Percentiles rank a stretch among this genome's conserved stretches.
Conservation (phyloP, 2,329 filamentous ascomycete species). For the Pseudogymnoascus verrucosus region DNA sequence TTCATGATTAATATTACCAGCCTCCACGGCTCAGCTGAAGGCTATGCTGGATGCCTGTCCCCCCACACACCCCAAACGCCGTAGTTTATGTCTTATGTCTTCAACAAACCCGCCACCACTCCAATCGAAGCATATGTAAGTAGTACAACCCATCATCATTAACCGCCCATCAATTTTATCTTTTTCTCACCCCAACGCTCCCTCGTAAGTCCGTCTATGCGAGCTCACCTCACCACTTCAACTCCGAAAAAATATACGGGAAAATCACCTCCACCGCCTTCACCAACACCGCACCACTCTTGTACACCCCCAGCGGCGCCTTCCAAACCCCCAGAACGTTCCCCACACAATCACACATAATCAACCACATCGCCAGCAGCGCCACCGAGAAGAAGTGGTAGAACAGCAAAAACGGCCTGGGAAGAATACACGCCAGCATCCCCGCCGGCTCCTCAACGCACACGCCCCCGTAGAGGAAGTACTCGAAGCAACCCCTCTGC, state of each 20-base stretch:
- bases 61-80: background rate
- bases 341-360: slow-evolving; percentile 36
- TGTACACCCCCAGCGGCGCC: slow-evolving; percentile 56
- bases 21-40: background rate
- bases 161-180: background rate
- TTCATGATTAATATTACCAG: background rate
- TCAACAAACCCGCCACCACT: background rate
- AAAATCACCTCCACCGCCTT: slow-evolving; percentile 76
- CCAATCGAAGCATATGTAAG: background rate
- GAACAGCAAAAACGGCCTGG: slow-evolving; percentile 68
- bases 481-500: slow-evolving; percentile 84
- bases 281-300: slow-evolving; percentile 64
- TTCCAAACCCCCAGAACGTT: slow-evolving; percentile 44
- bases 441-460: slow-evolving; percentile 72
- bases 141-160: background rate
- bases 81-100: background rate
- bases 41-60: background rate
- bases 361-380: slow-evolving; percentile 72
- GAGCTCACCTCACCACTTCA: slow-evolving; percentile 29
- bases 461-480: slow-evolving; percentile 70
- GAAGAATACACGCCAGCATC: slow-evolving; percentile 73
- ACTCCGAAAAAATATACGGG: slow-evolving; percentile 69
- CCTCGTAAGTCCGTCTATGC: background rate
- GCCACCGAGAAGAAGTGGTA: slow-evolving; percentile 95
- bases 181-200: background rate